A percentile compares a stretch with the other conserved stretches of the same genome.
These are phyloP conservation scores for Erythrobasidium yunnanense DNA, from an alignment of 768 basidiomycete genomes.

Conservation along the genomic window DNA sequence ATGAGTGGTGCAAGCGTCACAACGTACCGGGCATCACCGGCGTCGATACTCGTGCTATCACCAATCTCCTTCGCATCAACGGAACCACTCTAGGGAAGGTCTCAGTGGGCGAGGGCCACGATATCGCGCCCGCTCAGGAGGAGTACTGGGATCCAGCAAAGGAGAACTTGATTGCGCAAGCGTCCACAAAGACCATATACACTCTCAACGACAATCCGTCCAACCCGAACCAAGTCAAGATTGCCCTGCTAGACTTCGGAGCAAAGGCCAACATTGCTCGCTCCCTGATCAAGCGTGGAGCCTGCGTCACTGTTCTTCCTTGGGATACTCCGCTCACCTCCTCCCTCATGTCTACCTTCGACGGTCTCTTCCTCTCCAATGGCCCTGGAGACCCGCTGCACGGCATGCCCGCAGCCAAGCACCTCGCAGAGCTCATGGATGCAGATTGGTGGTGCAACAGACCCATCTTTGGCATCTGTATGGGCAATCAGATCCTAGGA, in stretches of 20 bases:
- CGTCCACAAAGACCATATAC: constrained; percentile 75
- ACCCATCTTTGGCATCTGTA: constrained; percentile 95
- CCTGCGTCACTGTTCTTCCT: constrained; percentile 84
- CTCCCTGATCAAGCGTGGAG: constrained; percentile 77
- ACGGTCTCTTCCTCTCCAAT: constrained; percentile 91
- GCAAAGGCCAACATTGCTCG: constrained; percentile 95
- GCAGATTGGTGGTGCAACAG: constrained; percentile 64
- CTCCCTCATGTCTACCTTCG: constrained; percentile 46
- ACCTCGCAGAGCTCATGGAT: constrained; percentile 63
- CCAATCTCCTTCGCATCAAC: constrained; percentile 81
- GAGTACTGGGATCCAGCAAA: constrained; percentile 78
- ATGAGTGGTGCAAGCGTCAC: constrained; percentile 83
- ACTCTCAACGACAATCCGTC: constrained; percentile 57
- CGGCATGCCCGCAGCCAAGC: constrained; percentile 71
- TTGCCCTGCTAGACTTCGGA: constrained; percentile 94
- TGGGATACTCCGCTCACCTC: constrained; percentile 85
- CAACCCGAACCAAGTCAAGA: constrained; percentile 61
- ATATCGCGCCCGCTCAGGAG: constrained; percentile 51
- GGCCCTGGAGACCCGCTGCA: constrained; percentile 89
- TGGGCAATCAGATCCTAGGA: constrained; percentile 97
- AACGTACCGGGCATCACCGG: constrained; percentile 88
- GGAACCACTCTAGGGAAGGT: constrained; percentile 91
- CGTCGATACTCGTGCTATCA: constrained; percentile 95
- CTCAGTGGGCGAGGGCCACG: constrained; percentile 64
- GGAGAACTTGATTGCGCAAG: constrained; percentile 89